These are phyloP conservation scores for Tricholoma flavovirens DNA, from an alignment of 768 basidiomycete genomes.

Conservation along the genomic window DNA sequence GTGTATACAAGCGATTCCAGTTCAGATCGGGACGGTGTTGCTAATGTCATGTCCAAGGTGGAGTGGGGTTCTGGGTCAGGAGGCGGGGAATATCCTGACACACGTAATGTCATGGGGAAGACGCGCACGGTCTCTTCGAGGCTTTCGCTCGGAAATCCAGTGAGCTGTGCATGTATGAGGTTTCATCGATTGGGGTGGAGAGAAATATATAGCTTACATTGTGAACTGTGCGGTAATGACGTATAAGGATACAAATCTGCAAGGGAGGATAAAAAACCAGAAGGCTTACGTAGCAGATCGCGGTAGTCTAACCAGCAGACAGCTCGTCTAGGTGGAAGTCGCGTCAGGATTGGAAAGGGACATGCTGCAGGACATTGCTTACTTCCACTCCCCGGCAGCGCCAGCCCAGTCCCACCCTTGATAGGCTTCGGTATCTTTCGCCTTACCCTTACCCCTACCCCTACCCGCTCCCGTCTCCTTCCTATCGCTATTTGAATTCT, in stretches of 20 bases:
- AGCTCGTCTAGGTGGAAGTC: constrained; percentile 35
- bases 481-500: not conserved
- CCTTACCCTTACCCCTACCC: constrained; percentile 15
- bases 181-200: not conserved
- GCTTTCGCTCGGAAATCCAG: constrained; percentile 16
- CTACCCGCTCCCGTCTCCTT: constrained; percentile 9
- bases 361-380: constrained; percentile 12
- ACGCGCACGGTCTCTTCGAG: constrained; percentile 44
- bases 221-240: constrained; percentile 24
- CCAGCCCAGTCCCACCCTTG: constrained; percentile 59
- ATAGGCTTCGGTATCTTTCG: constrained; percentile 10
- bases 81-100: constrained; percentile 31
- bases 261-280: not conserved
- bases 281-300: constrained; percentile 42
- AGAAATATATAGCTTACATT: constrained; percentile 26
- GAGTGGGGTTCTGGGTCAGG: constrained; percentile 20
- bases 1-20: constrained; percentile 23
- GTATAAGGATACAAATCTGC: not conserved
- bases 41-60: not conserved
- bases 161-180: constrained; percentile 9
- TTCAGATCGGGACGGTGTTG: not conserved
- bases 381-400: constrained; percentile 49
- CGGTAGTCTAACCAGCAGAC: constrained; percentile 58
- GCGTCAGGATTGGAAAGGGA: not conserved
- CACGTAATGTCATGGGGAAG: constrained; percentile 45